Evolutionary conservation across 768 basidiomycete species (phyloP).

Genomic region (Asterophora parasitica): DNA sequence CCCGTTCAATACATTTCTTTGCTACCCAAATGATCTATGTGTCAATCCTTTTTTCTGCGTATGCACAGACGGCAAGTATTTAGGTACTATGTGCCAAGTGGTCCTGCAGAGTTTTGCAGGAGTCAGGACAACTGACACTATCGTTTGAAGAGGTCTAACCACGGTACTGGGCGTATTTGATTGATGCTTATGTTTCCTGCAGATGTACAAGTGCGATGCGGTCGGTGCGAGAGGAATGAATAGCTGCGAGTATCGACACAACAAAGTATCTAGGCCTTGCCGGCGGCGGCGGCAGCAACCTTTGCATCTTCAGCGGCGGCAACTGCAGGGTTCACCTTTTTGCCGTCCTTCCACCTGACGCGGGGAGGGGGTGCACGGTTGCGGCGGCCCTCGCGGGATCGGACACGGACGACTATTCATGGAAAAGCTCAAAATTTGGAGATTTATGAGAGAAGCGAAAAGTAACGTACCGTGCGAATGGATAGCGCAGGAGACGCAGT

Average conservation of each 20-base stretch:
- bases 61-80: too few species aligned
- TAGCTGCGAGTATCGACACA: slow-evolving; percentile 17
- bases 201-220: background rate
- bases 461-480: slow-evolving; percentile 86
- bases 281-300: slow-evolving; percentile 44
- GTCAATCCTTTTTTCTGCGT: too few species aligned
- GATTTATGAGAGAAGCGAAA: background rate
- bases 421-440: slow-evolving; percentile 5
- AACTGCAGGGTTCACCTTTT: slow-evolving; percentile 96
- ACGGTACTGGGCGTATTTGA: too few species aligned
- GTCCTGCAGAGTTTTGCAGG: too few species aligned
- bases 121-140: too few species aligned
- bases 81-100: too few species aligned
- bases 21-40: too few species aligned
- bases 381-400: slow-evolving; percentile 90
- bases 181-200: too few species aligned
- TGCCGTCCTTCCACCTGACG: slow-evolving; percentile 90
- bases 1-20: too few species aligned
- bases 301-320: slow-evolving; percentile 89
- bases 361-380: slow-evolving; percentile 98
- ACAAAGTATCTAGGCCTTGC: slow-evolving; percentile 42
- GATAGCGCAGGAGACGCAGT: slow-evolving; percentile 99
- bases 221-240: slow-evolving; percentile 12
- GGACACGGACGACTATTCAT: slow-evolving; percentile 86
- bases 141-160: too few species aligned